Evolutionary conservation across 129 eudicot species (phyloP), one percentile per base, ranked within the genome.

Genomic region (Saposhnikovia divaricata): DNA sequence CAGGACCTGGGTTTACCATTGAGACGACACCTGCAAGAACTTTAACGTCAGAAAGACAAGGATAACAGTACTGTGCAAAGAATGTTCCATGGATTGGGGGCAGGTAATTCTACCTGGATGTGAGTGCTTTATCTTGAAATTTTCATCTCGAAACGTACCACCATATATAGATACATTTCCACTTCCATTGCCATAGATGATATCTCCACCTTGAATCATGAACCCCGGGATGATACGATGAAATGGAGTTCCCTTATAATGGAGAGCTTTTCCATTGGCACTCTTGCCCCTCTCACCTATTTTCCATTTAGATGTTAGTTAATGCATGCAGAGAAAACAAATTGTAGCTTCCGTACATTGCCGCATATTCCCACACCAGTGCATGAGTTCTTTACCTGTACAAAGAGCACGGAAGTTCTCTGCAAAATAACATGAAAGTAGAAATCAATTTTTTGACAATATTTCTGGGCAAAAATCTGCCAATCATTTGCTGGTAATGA

Each of bases 171-270:
- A 94, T 50, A 78, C 86, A 27, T 91, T 90, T 50, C 98, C 98
- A 83, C 83, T 92, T 25, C 97, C 97, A 44, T 94, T 87, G 18
- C 93, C 92, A 59, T 72, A 80, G 45, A 83, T 86, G 9, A 88
- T 90, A 82, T 94, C 98, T 84, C 98, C 98, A 34, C 97, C 97
- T 91, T 94, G 98, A 84, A 91, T 89, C 97, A 94, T 94, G 90
- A 94, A 91, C 72, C 97, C 98, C 12, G 98, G 98, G 75, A 94
- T 94, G 73, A 94, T 90, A 57, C 98, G 96, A 86, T 91, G 98
- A 75, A 93, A 91, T 59, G 93, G 97, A 10, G 85, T 90, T 78
- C 95, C 95, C 75, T 93, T 93, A 79, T 94, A 94, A 71, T 89
- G 97, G 23, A 91, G 84, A 59, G 89, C 81, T 85, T 86, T 88